phyloP scores from a whole-genome alignment of 495 filamentous ascomycete genomes.

The Sabuloglossum arenarium region DNA sequence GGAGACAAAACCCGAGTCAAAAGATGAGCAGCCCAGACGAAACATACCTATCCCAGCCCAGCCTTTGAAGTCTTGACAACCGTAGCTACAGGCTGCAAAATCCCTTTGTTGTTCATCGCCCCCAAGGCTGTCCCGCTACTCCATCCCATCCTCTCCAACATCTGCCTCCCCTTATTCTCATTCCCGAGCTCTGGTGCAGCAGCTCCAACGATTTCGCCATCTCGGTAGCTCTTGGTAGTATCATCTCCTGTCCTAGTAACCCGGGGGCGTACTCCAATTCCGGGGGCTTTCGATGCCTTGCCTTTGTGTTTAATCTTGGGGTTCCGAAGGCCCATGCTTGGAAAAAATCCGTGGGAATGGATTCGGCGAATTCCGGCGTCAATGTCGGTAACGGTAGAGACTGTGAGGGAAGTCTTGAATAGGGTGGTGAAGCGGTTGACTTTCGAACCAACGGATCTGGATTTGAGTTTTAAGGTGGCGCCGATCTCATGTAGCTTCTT shows the following conservation, averaged over 20 bases:
- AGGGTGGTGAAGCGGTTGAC: constrained; percentile 55
- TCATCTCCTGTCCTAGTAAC: constrained; percentile 14
- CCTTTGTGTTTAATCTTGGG: constrained; percentile 7
- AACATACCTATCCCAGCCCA: constrained; percentile 40
- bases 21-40: not conserved
- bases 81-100: constrained; percentile 66
- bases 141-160: constrained; percentile 99
- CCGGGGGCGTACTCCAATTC: constrained; percentile 10
- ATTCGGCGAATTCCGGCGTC: not conserved
- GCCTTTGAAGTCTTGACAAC: constrained; percentile 71
- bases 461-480: constrained; percentile 49
- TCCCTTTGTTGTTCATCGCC: constrained; percentile 64
- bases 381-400: not conserved
- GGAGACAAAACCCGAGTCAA: not conserved
- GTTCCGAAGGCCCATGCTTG: constrained; percentile 18
- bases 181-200: constrained; percentile 63
- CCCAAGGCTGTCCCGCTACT: constrained; percentile 74
- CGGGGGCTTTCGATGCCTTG: constrained; percentile 1
- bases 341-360: constrained; percentile 22
- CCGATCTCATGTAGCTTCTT: constrained; percentile 61
- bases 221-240: constrained; percentile 40
- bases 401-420: constrained; percentile 36
- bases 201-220: constrained; percentile 81
- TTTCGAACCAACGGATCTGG: constrained; percentile 60
- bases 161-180: constrained; percentile 65